These are phyloP conservation scores for Fonsecaea pedrosoi DNA, from an alignment of 2,329 filamentous ascomycete species.

Conservation along the genomic window DNA sequence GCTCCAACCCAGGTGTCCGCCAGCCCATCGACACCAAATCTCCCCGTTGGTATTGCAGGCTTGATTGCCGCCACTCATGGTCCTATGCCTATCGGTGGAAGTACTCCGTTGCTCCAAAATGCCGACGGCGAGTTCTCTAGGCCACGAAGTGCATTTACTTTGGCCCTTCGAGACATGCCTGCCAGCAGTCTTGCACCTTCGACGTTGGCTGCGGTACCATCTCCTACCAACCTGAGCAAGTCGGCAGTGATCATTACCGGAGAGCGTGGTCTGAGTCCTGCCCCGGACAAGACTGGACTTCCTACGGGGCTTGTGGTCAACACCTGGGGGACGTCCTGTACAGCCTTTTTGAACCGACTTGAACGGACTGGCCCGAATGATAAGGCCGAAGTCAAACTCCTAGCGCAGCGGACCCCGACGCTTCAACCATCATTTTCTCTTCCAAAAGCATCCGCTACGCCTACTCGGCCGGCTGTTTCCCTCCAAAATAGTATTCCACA, in stretches of 20 bases:
- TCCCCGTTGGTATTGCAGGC: constrained; percentile 73
- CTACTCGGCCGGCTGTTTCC: constrained; percentile 16
- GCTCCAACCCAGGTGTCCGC: constrained; percentile 59
- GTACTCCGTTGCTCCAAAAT: constrained; percentile 46
- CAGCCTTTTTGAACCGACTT: constrained; percentile 71
- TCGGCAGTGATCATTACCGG: constrained; percentile 80
- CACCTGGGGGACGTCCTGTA: constrained; percentile 88
- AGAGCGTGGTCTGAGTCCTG: constrained; percentile 72
- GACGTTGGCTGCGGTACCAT: constrained; percentile 82
- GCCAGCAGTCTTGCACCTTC: constrained; percentile 75
- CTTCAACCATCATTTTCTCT: constrained; percentile 33
- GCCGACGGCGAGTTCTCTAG: constrained; percentile 46
- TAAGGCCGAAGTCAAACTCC: constrained; percentile 41
- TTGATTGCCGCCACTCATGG: constrained; percentile 85
- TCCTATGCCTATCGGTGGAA: constrained; percentile 70
- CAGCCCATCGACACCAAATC: constrained; percentile 48
- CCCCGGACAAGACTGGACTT: constrained; percentile 71
- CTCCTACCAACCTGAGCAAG: constrained; percentile 84
- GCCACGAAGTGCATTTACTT: constrained; percentile 43
- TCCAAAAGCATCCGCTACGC: constrained; percentile 28
- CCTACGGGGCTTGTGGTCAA: constrained; percentile 90
- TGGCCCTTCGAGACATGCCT: constrained; percentile 54
- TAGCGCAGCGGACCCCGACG: constrained; percentile 34
- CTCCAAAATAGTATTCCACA: constrained; percentile 32
- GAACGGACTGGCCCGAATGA: constrained; percentile 59